A percentile compares a stretch with the other conserved stretches of the same genome.
Conservation (phyloP, 495 filamentous ascomycete species). For the Staphylotrichum tortipilum region DNA sequence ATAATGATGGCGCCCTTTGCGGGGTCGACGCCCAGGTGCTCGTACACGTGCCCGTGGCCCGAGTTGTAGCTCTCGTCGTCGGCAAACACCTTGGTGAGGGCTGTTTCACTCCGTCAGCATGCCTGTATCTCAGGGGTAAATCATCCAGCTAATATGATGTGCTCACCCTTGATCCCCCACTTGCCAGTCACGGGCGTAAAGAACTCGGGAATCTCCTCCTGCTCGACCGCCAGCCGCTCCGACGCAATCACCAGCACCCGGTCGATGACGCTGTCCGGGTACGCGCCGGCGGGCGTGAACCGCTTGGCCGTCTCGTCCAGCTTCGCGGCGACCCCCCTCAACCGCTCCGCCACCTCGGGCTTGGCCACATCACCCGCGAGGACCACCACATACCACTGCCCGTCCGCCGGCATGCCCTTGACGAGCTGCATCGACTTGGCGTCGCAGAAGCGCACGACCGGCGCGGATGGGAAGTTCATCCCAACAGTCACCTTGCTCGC, state of each 20-base stretch:
- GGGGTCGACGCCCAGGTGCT: constrained; percentile 49
- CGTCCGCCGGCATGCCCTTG: constrained; percentile 43
- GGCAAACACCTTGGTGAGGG: constrained; percentile 54
- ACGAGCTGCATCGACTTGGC: constrained; percentile 48
- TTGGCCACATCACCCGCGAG: constrained; percentile 47
- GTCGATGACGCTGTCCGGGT: constrained; percentile 54
- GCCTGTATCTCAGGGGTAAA: background rate
- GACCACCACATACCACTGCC: constrained; percentile 52
- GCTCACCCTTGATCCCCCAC: constrained; percentile 49
- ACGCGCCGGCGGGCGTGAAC: constrained; percentile 37
- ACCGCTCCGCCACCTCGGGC: constrained; percentile 17
- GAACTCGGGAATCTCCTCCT: constrained; percentile 48
- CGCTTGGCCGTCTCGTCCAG: constrained; percentile 28
- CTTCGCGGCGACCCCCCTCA: constrained; percentile 32
- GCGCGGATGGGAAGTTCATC: constrained; percentile 49
- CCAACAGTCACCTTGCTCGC: constrained; percentile 43
- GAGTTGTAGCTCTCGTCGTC: constrained; percentile 61
- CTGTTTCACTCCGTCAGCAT: constrained; percentile 20
- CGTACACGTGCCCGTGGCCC: constrained; percentile 57
- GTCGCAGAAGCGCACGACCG: constrained; percentile 50
- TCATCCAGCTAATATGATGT: background rate
- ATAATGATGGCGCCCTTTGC: constrained; percentile 48
- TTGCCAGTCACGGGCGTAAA: constrained; percentile 54
- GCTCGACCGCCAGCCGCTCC: constrained; percentile 46
- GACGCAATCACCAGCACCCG: constrained; percentile 48